These are phyloP conservation scores for Artemisia annua DNA, from an alignment of 129 eudicot genomes.

Conservation along the genomic window DNA sequence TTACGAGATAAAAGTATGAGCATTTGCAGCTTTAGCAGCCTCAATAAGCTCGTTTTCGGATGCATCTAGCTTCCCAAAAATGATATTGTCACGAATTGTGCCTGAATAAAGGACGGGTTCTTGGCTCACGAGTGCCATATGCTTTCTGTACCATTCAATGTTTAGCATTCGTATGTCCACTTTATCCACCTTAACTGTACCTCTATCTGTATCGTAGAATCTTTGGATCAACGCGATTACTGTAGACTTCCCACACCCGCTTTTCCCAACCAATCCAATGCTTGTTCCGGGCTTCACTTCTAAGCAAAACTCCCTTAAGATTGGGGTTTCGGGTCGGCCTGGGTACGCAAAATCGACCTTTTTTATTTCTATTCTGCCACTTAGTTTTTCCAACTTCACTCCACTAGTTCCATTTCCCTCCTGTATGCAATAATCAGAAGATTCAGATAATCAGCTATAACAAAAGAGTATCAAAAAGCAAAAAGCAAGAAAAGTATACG, in stretches of 20 bases:
- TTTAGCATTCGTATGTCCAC: slow-evolving; percentile 70
- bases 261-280: slow-evolving; percentile 86
- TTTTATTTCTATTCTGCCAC: slow-evolving; percentile 69
- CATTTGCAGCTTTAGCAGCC: slow-evolving; percentile 90
- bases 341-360: slow-evolving; percentile 84
- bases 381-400: slow-evolving; percentile 41
- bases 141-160: slow-evolving; percentile 72
- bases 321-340: slow-evolving; percentile 53
- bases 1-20: slow-evolving; percentile 93
- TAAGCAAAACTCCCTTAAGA: slow-evolving; percentile 61
- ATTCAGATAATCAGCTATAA: not conserved
- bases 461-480: not conserved
- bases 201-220: slow-evolving; percentile 71
- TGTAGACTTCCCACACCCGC: slow-evolving; percentile 95
- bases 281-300: slow-evolving; percentile 84
- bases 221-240: slow-evolving; percentile 76
- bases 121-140: slow-evolving; percentile 92
- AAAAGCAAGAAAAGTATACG: not conserved
- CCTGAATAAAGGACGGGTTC: slow-evolving; percentile 87
- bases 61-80: slow-evolving; percentile 78
- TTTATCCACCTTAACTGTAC: slow-evolving; percentile 77
- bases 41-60: slow-evolving; percentile 76
- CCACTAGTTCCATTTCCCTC: slow-evolving; percentile 33
- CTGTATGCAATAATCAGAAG: slow-evolving; percentile 21
- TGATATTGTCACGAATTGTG: slow-evolving; percentile 67